Base-by-base conservation (phyloP, 805 yeast genomes). In the Pichia thaimueangensis region DNA sequence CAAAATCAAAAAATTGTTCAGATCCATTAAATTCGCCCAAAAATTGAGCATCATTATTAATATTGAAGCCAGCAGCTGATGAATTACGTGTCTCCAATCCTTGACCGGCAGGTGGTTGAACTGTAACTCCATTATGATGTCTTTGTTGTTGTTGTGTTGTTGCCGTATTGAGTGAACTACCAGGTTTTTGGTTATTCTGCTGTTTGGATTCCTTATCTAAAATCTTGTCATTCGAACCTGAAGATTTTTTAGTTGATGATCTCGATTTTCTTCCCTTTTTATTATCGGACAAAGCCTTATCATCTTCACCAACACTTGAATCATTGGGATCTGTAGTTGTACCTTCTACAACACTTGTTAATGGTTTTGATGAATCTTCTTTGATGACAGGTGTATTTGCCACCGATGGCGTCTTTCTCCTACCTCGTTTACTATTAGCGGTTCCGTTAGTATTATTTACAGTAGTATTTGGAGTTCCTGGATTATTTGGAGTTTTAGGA, bases 41-140 rank as follows among this genome's bases (percentile, higher is more conserved):
- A 41, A 71, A 64, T 5, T 68, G 62, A 47, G 70, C 71, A 48
- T 70, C 62, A 49, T 69, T 74, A 28, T 45, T 42, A 20, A 43
- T 39, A 10, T 12, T 25, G 20, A 35, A 30, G 7, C 39, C 40
- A 29, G 5, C 17, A 17, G 27, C 9, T 7, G 36, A n/a, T 22
- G n/a, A 32, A 16, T 19, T 36, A 9, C 30, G 38, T 6, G 8
- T 6, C 17, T 34, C 43, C 11, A n/a, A 10, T 3, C 24, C 24
- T 10, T n/a, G 35, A 20, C 2, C 8, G 12, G 15, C n/a, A 10
- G 37, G 3, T 15, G 24, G 39, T 15, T 40, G 43, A 25, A 11
- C 24, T n/a, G 37, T 5, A n/a, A 8, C 16, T n/a, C 37, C 27
- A 34, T 21, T 19, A n/a, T n/a, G n/a, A n/a, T n/a, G n/a, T n/a